These are phyloP conservation scores for Cucumis cinereus DNA, from an alignment of 306 rosid genomes.

Conservation along the genomic window DNA sequence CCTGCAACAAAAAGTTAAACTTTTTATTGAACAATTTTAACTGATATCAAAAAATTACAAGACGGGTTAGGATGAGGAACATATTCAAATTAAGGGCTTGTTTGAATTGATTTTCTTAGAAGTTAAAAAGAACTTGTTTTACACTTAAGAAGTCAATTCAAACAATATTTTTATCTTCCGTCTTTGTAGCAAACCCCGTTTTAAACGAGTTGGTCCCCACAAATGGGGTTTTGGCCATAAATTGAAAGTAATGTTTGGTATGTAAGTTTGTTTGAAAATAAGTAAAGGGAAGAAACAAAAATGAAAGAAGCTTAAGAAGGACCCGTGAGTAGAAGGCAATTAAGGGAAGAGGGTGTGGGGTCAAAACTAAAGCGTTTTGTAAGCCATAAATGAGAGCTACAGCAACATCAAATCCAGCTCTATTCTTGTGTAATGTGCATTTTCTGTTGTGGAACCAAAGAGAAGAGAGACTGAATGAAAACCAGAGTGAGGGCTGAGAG, in stretches of 20 bases:
- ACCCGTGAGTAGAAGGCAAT: background rate
- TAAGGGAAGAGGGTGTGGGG: background rate
- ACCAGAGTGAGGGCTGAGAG: background rate
- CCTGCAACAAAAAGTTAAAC: conserved; percentile 17
- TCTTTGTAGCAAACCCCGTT: background rate
- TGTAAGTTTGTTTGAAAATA: background rate
- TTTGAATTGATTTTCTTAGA: no score
- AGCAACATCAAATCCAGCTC: background rate
- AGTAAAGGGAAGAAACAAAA: background rate
- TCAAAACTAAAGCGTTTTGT: background rate
- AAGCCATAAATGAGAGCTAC: conserved; percentile 1
- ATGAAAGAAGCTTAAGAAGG: background rate
- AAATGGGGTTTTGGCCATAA: background rate
- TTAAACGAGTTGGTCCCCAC: background rate
- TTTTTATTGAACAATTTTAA: background rate
- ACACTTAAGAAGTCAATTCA: no score
- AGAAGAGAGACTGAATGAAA: background rate
- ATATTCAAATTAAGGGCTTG: background rate
- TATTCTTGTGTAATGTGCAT: conserved; percentile 6
- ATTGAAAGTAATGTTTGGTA: background rate
- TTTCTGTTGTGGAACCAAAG: background rate
- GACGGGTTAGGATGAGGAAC: background rate
- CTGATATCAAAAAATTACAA: background rate
- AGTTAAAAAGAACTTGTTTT: no score
- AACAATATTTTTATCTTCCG: background rate